Percentiles rank a stretch among this genome's conserved stretches.
Conservation (phyloP, 192 early-diverging fungal genomes). For the Coemansia sp. region DNA sequence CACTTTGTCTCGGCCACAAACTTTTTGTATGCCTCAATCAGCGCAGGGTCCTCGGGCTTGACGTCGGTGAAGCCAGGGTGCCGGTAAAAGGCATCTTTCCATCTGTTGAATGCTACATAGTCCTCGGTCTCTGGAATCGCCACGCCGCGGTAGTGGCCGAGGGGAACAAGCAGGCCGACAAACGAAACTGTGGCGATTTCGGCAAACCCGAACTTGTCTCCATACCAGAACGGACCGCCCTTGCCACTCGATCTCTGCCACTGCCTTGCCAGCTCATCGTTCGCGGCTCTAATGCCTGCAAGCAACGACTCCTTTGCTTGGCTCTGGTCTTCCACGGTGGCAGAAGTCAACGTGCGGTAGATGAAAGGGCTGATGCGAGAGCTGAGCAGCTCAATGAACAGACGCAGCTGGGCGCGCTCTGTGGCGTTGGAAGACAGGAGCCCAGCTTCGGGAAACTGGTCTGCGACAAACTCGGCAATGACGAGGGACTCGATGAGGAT, state of each 20-base stretch:
- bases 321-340: conserved; percentile 20
- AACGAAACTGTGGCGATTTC: too few relatives aligned
- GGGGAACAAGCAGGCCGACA: too few relatives aligned
- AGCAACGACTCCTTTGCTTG: conserved; percentile 7
- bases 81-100: too few relatives aligned
- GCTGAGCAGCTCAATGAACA: conserved; percentile 33
- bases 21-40: too few relatives aligned
- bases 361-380: conserved; percentile 16
- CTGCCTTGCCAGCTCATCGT: conserved; percentile 27
- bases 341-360: conserved; percentile 6
- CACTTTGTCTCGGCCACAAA: too few relatives aligned
- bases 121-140: too few relatives aligned
- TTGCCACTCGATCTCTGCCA: conserved; percentile 25
- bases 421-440: conserved; percentile 19
- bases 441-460: conserved; percentile 58
- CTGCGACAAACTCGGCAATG: conserved; percentile 63
- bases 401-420: conserved; percentile 42
- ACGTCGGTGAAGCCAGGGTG: too few relatives aligned
- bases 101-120: too few relatives aligned
- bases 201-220: too few relatives aligned
- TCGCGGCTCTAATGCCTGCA: conserved; percentile 6
- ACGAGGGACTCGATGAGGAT: conserved; percentile 66
- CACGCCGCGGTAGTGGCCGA: too few relatives aligned
- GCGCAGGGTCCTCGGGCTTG: too few relatives aligned
- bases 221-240: too few relatives aligned